phyloP scores from a whole-genome alignment of 805 yeast species.

The Metschnikowia henanensis region DNA sequence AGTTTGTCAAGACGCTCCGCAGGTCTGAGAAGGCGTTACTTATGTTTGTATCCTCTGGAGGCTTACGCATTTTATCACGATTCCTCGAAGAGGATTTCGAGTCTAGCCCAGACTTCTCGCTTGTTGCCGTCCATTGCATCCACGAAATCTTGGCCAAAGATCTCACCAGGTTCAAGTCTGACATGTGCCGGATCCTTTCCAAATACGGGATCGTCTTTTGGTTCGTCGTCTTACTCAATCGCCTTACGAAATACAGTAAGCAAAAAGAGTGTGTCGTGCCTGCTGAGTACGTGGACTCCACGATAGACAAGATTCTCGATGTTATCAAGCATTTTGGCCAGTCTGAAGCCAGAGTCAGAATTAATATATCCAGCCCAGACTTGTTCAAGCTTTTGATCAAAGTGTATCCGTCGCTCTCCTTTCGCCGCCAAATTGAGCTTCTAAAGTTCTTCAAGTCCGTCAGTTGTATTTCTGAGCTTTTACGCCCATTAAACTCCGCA shows the following conservation, averaged over 20 bases:
- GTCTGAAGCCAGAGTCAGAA: slow-evolving; percentile 46
- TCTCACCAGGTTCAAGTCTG: slow-evolving; percentile 40
- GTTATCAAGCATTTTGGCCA: slow-evolving; percentile 45
- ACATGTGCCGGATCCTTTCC: slow-evolving; percentile 41
- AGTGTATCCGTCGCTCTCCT: slow-evolving; percentile 32
- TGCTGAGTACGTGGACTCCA: slow-evolving; percentile 7
- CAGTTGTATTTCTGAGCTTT: slow-evolving; percentile 36
- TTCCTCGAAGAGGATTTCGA: slow-evolving; percentile 49
- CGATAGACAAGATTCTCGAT: slow-evolving; percentile 34
- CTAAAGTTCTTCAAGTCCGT: slow-evolving; percentile 47
- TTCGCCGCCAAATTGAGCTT: slow-evolving; percentile 35
- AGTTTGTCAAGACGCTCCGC: slow-evolving; percentile 33
- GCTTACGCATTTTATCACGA: slow-evolving; percentile 42
- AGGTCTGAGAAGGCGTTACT: slow-evolving; percentile 37
- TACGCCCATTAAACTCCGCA: slow-evolving; percentile 34
- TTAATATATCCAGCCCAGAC: slow-evolving; percentile 37
- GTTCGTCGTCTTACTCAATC: slow-evolving; percentile 39
- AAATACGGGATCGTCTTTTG: slow-evolving; percentile 45
- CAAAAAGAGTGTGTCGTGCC: neutral
- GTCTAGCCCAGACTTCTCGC: slow-evolving; percentile 35
- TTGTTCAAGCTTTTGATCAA: slow-evolving; percentile 43
- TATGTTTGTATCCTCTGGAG: slow-evolving; percentile 47
- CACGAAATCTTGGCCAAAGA: slow-evolving; percentile 35
- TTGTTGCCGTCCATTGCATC: slow-evolving; percentile 38
- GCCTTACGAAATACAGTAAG: slow-evolving; percentile 24